Base-by-base conservation (phyloP, 2,329 filamentous ascomycete species). In the Nigrospora oryzae region DNA sequence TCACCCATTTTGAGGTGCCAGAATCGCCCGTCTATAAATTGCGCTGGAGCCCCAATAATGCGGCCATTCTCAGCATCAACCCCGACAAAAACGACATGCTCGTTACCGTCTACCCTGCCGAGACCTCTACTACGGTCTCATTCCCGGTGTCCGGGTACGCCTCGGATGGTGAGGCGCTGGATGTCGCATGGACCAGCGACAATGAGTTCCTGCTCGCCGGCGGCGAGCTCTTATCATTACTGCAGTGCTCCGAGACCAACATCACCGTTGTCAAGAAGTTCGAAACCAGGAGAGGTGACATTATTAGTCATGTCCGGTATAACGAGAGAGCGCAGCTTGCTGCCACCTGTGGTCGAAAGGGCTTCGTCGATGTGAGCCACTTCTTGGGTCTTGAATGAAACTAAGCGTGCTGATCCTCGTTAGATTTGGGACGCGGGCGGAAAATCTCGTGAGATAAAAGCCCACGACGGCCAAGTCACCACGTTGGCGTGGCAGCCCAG, bases 1-100 rank as follows among this genome's bases (percentile, higher is more conserved):
- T 78, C 19, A 68, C 78, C 40, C 67, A 71, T 17, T 75, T 79
- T 58, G 73, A 79, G 51, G 69, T 75, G 23, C 66, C 75, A 34
- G 78, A 81, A 51, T 70, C 77, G n/a, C 79, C 79, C 13, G 67
- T 83, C 40, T 73, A 80, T 53, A 81, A 79, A 57, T 64, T 83
- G 17, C 70, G 71, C 39, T 83, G 80, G 79, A 82, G 78, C 55
- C 73, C 73, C 2, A 69, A 63, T 50, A 74, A 74, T 49, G 67
- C 69, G 1, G 68, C 70, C n/a, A 68, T 82, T 31, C 63, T 84
- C 13, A 71, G 73, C 49, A 71, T 84, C 38, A 75, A 75, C 2
- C 76, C 77, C 0, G 71, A 75, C 46, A 73, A 73, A 42, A 68
- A 64, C 34, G 74, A 74, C 33, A 69, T 75, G 10, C 60, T 78